phyloP scores from a whole-genome alignment of 306 rosid species.

The Spatholobus suberectus region DNA sequence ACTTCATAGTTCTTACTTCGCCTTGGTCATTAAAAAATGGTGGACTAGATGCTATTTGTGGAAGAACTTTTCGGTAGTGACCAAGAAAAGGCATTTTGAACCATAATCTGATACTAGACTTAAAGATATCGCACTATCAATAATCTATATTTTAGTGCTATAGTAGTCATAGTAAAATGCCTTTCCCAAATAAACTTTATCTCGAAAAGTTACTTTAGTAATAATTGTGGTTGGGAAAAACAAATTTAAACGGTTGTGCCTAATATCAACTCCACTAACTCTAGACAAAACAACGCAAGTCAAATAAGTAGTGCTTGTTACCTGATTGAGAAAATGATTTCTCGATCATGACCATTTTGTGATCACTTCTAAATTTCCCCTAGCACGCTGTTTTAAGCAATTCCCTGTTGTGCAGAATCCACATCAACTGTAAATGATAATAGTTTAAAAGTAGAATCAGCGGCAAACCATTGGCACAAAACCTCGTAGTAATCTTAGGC shows the following conservation, averaged over 20 bases:
- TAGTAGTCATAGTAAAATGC: neutral
- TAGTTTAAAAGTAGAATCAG: neutral
- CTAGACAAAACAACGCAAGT: neutral
- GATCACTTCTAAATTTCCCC: neutral
- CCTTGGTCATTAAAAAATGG: neutral
- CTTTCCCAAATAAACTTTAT: neutral
- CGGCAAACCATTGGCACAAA: slow-evolving; percentile 2
- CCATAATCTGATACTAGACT: neutral
- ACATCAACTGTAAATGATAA: slow-evolving; percentile 5
- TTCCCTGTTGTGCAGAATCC: neutral
- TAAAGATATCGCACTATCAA: neutral
- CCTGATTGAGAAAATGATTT: neutral
- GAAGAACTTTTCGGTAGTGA: neutral
- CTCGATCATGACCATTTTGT: neutral
- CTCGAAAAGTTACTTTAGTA: neutral
- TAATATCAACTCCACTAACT: neutral
- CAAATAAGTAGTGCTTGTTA: neutral
- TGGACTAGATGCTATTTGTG: neutral
- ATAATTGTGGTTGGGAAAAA: neutral
- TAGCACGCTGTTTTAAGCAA: neutral
- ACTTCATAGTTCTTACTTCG: neutral
- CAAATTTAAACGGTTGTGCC: neutral
- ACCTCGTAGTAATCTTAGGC: neutral
- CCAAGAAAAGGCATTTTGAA: neutral
- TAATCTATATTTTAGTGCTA: neutral